Evolutionary conservation across 2,329 filamentous ascomycete species (phyloP).

Genomic region (Fusarium sp.): DNA sequence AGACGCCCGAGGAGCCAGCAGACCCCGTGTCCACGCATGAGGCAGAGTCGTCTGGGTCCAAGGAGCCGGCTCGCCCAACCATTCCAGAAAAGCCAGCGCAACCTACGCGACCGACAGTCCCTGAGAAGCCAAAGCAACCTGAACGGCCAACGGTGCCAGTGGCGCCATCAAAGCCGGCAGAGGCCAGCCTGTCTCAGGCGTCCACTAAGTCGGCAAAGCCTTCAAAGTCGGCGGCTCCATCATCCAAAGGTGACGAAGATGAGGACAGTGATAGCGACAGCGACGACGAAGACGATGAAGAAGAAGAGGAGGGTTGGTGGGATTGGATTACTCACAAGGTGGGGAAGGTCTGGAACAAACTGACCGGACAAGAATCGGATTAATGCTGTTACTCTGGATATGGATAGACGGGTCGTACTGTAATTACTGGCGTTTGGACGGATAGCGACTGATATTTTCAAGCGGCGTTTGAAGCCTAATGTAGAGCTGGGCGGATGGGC

Average conservation of each 20-base stretch:
- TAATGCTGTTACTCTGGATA: neutral
- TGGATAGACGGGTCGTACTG: slow-evolving; percentile 2
- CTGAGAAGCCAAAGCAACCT: slow-evolving; percentile 31
- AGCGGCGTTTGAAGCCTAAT: slow-evolving; percentile 20
- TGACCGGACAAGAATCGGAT: slow-evolving; percentile 48
- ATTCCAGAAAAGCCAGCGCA: neutral
- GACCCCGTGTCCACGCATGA: slow-evolving; percentile 60
- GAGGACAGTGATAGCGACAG: slow-evolving; percentile 25
- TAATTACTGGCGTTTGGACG: slow-evolving; percentile 25
- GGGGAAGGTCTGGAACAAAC: slow-evolving; percentile 59
- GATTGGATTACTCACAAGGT: slow-evolving; percentile 65
- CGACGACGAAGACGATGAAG: slow-evolving; percentile 40
- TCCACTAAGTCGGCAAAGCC: slow-evolving; percentile 31
- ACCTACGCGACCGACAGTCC: slow-evolving; percentile 5
- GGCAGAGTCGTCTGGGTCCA: slow-evolving; percentile 20
- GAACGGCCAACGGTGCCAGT: slow-evolving; percentile 26
- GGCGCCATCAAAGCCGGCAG: slow-evolving; percentile 27
- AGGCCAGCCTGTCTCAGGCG: slow-evolving; percentile 31
- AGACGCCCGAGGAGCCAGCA: slow-evolving; percentile 60
- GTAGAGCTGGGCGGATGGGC: neutral
- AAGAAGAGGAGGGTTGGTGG: slow-evolving; percentile 57
- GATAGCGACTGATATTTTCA: slow-evolving; percentile 12
- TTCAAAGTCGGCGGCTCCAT: slow-evolving; percentile 25
- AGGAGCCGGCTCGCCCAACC: slow-evolving; percentile 37
- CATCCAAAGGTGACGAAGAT: slow-evolving; percentile 22